Base-by-base conservation (phyloP, 2,329 filamentous ascomycete genomes). In the Teratosphaeriaceae sp. region DNA sequence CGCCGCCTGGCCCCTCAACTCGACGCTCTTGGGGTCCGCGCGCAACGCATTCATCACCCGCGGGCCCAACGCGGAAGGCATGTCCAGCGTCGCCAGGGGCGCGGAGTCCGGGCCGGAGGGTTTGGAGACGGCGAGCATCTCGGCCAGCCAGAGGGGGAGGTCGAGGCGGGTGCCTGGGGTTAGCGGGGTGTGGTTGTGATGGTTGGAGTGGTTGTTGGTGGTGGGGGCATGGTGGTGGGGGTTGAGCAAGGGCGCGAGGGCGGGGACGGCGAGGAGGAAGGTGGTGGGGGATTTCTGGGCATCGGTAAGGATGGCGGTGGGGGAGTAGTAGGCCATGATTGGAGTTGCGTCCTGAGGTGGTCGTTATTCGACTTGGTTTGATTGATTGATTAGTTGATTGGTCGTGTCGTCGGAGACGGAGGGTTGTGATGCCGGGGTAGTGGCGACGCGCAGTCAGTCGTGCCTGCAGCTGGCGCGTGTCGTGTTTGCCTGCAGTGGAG, bases 231-330 rank as follows among this genome's bases (percentile, higher is more conserved):
- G n/a, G n/a, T n/a, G n/a, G n/a, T n/a, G n/a, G n/a, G n/a, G n/a
- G 59, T 87, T 90, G 46, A 98, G 76, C 63, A 94, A 88, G 63
- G 94, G 88, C 53, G 89, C 89, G 35, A 97, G 78, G 44, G 85
- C 82, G 16, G 88, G 84, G 23, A 95, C 82, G 46, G 90, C 85
- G 59, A 96, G 78, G 60, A 95, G 85, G 68, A 97, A 96, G 40
- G 85, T 94, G 71, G 89, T 95, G 30, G 92, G 90, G 23, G 96
- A 79, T 85, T 96, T 97, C 82, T 89, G 87, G 38, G 85, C 81
- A 63, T 92, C 86, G 8, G 87, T 92, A 34, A 92, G 75, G 68
- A 94, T 92, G 48, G 84, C 76, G 56, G 89, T 83, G 45, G 90
- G 78, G 63, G 88, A 82, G 72, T 92, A 94, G 72, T 94, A 94